These are phyloP conservation scores for Taxillus chinensis DNA, from an alignment of 164 flowering plant species.

Conservation along the genomic window DNA sequence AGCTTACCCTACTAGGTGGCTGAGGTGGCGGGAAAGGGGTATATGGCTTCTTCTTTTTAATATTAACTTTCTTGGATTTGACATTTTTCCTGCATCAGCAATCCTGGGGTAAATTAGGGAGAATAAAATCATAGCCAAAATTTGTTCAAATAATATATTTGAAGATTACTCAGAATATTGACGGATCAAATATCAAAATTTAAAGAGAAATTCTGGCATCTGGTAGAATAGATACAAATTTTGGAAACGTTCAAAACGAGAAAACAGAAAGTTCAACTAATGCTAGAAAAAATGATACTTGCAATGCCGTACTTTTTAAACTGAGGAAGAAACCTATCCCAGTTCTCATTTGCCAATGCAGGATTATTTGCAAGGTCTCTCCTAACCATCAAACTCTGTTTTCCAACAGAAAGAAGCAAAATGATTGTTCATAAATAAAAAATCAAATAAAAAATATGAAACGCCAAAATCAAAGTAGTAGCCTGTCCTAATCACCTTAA, in stretches of 20 bases:
- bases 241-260: not conserved
- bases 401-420: not conserved
- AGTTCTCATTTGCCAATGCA: constrained; percentile 65
- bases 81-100: constrained; percentile 70
- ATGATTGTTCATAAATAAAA: not conserved
- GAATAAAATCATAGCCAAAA: too few species aligned
- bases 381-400: constrained; percentile 72
- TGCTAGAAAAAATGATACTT: not conserved
- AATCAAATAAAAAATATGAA: too few species aligned
- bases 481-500: constrained; percentile 44
- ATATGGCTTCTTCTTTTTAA: constrained; percentile 82
- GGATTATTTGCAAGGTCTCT: constrained; percentile 83
- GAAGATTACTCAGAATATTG: too few species aligned
- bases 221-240: too few species aligned
- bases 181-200: too few species aligned
- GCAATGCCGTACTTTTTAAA: constrained; percentile 63
- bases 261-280: not conserved
- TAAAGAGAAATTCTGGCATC: too few species aligned
- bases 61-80: constrained; percentile 64
- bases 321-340: constrained; percentile 96
- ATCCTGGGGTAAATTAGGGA: too few species aligned
- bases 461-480: not conserved
- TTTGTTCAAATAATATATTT: too few species aligned
- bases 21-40: constrained; percentile 98
- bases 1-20: constrained; percentile 83